Evolutionary conservation across 2,329 filamentous ascomycete genomes (phyloP).

Genomic region (Blumeria hordei): DNA sequence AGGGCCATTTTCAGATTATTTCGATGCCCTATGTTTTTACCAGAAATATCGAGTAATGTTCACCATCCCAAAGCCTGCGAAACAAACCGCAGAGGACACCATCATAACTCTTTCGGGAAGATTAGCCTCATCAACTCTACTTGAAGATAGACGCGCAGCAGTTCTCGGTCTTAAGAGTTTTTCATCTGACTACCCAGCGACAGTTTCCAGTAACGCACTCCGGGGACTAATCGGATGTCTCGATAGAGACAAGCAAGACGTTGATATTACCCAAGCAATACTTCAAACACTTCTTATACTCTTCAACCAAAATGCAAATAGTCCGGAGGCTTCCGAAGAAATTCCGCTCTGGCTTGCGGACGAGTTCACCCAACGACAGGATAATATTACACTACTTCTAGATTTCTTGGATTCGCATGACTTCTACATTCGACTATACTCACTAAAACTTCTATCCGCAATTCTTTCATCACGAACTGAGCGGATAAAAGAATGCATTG

Average conservation of each 20-base stretch:
- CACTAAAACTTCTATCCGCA: slow-evolving; percentile 66
- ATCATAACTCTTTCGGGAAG: slow-evolving; percentile 77
- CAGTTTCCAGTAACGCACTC: slow-evolving; percentile 80
- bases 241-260: slow-evolving; percentile 72
- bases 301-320: slow-evolving; percentile 47
- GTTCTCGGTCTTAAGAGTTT: slow-evolving; percentile 88
- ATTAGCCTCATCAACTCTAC: slow-evolving; percentile 65
- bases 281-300: slow-evolving; percentile 89
- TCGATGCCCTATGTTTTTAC: neutral
- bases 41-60: slow-evolving; percentile 23
- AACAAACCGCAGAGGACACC: slow-evolving; percentile 87
- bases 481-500: slow-evolving; percentile 81
- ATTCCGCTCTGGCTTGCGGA: slow-evolving; percentile 91
- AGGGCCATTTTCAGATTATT: neutral
- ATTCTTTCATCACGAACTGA: slow-evolving; percentile 71
- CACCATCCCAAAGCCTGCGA: slow-evolving; percentile 56
- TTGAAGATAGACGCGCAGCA: slow-evolving; percentile 83
- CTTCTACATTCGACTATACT: slow-evolving; percentile 80
- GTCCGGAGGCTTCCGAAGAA: slow-evolving; percentile 84
- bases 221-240: slow-evolving; percentile 68
- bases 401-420: slow-evolving; percentile 71
- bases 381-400: slow-evolving; percentile 79
- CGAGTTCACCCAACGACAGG: slow-evolving; percentile 92
- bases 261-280: slow-evolving; percentile 86
- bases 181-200: slow-evolving; percentile 86